Evolutionary conservation across 2,329 filamentous ascomycete genomes (phyloP), one percentile per base, ranked within the genome.

Genomic region (Pseudopyricularia javanii): DNA sequence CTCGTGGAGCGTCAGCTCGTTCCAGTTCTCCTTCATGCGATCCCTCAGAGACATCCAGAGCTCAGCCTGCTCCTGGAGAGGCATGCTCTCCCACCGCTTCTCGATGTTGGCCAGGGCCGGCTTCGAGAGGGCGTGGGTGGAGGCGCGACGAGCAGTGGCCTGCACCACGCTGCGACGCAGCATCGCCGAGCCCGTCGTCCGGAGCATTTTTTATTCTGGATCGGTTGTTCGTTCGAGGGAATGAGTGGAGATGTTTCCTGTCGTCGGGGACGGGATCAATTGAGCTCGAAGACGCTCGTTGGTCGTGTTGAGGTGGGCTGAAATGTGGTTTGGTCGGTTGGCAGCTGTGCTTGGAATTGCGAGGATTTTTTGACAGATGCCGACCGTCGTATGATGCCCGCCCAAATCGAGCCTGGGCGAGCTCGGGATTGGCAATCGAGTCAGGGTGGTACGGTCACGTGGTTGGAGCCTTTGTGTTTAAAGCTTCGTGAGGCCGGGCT

Each of bases 71-170:
- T 98, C 93, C 79, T 95, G 90, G 59, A 93, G 89, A 55, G 91
- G 91, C 88, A 97, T 91, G 59, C 78, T 82, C 78, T 98, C 93
- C 93, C 93, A 98, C 78, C 93, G 82, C 85, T 95, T 96, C 84
- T 98, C 93, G 68, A 98, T 97, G 75, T 95, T 90, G 73, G 89
- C 88, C 66, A 98, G 82, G 55, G 89, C 96, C 62, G 94, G 93
- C 78, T 96, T 97, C 67, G 91, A 94, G 74, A 98, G 94, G 69
- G 91, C 91, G 71, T 95, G 90, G 62, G 87, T 87, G 63, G 86
- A 82, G 64, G 74, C 74, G 58, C 72, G 68, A 63, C 71, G 70
- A 62, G 73, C 68, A 63, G 64, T 64, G 59, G 71, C 69, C 54
- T 67, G 63, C 59, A 64, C 57, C 58, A 66, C 63, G 60, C 69